Conservation (phyloP, 1,284 basidiomycete species). For the Heterobasidion irregulare region DNA sequence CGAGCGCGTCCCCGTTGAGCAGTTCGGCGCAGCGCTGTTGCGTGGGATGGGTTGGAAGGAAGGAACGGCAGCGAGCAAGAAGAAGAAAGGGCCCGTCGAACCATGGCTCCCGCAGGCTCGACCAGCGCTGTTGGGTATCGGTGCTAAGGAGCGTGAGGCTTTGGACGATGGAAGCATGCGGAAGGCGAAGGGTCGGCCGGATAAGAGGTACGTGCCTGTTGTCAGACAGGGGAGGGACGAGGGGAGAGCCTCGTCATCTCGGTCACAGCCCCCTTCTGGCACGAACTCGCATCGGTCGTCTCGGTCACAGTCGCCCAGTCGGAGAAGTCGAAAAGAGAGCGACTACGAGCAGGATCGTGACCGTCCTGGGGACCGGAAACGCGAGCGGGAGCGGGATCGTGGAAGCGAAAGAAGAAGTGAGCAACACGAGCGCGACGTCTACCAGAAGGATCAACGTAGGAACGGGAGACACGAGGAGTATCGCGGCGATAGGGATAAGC, state of each 20-base stretch:
- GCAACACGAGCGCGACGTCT: not conserved
- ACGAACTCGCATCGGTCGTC: constrained; percentile 4
- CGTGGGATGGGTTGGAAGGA: constrained; percentile 97
- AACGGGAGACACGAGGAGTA: constrained; percentile 1
- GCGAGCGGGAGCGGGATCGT: not conserved
- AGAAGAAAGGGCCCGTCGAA: constrained; percentile 37
- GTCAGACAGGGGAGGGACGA: constrained; percentile 42
- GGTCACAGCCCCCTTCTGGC: constrained; percentile 3
- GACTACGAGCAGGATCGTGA: not conserved
- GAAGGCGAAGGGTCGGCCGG: constrained; percentile 37
- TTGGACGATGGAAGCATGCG: constrained; percentile 56
- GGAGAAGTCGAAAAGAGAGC: not conserved
- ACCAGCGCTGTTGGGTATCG: constrained; percentile 82
- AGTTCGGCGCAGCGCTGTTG: constrained; percentile 90
- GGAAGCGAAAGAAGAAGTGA: constrained; percentile 1
- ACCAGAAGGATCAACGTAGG: constrained; percentile 1
- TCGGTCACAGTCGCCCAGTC: not conserved
- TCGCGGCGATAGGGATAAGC: constrained; percentile 4
- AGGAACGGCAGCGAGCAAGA: constrained; percentile 60
- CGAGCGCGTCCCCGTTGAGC: constrained; percentile 82
- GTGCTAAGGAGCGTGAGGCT: constrained; percentile 76
- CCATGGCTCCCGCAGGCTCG: constrained; percentile 78
- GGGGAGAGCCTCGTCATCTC: constrained; percentile 3
- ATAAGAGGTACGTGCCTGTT: constrained; percentile 73
- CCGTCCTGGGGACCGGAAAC: not conserved